Base-by-base conservation (phyloP, 148 eudicot genomes). In the Dysphania ambrosioides region DNA sequence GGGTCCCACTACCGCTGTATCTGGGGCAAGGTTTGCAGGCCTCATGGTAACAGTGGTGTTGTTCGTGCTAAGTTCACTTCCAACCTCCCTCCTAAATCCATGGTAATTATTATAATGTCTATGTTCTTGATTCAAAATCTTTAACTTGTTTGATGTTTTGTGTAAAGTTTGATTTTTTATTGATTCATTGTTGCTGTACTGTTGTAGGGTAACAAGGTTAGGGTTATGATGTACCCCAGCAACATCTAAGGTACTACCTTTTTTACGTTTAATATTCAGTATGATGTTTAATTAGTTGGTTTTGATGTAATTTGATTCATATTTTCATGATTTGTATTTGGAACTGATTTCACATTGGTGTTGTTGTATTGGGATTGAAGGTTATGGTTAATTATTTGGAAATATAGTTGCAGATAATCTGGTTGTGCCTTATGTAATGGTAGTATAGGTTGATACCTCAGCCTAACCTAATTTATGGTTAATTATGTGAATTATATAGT, bases 181-280 rank as follows among this genome's bases (percentile, higher is more conserved):
- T 53, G 69, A 36, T 70, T 44, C 0, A 10, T 42, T 44, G 10
- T 11, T 15, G 16, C 2, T 23, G 15, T 68, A 62, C 47, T 31
- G 35, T 75, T 87, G 72, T 84, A 90, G 96, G 96, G 96, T 34
- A 86, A 84, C 41, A 88, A 87, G 80, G 85, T 90, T 65, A 84
- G 96, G 51, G 96, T 90, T 27, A 76, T 90, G 81, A 90, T 90
- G 96, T 90, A 88, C 78, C 96, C 96, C 41, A 90, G 96, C 83
- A 88, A 88, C 80, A 90, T 90, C 70, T 90, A 73, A 90, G 91
- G 96, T 86, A 81, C n/a, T n/a, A n/a, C n/a, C n/a, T 15, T 23
- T 71, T 13, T 1, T 26, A 3, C 1, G 4, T 47, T 47, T 16
- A 15, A 47, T 47, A 13, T 15, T 8, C 1, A 4, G 5, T 36